Percentiles rank a stretch among this genome's conserved stretches.
Conservation (phyloP, 441 rosid genomes). For the Monsonia emarginata region DNA sequence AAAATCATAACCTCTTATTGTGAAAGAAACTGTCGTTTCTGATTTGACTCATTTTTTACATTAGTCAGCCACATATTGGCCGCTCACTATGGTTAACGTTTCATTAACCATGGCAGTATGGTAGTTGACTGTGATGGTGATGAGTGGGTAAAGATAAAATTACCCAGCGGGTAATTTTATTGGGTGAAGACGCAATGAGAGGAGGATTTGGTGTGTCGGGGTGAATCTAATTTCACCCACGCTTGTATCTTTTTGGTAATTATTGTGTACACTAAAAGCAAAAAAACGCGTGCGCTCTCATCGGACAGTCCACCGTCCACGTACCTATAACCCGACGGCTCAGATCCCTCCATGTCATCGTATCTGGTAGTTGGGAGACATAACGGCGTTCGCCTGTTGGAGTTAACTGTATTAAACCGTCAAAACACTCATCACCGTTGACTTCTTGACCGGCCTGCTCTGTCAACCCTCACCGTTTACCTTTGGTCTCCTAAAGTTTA, state of each 20-base stretch:
- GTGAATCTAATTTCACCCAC: conserved; percentile 29
- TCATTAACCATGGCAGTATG: too few species aligned
- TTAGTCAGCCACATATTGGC: too few species aligned
- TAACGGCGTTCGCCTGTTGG: conserved; percentile 22
- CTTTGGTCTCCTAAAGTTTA: too few species aligned
- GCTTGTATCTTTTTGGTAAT: conserved; percentile 24
- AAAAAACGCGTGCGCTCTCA: conserved; percentile 17
- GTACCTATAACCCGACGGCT: background rate
- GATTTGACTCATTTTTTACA: too few species aligned
- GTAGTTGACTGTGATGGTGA: too few species aligned
- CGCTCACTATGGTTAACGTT: too few species aligned
- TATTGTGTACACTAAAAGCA: conserved; percentile 19
- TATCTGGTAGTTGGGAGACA: background rate
- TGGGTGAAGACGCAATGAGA: too few species aligned
- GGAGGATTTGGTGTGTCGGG: too few species aligned
- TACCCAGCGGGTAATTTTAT: background rate
- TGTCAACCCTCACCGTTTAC: conserved; percentile 9
- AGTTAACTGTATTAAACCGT: conserved; percentile 16
- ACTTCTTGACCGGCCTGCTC: conserved; percentile 13
- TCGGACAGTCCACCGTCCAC: conserved; percentile 13
- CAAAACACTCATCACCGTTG: conserved; percentile 18
- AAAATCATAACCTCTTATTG: too few species aligned
- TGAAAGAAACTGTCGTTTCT: too few species aligned
- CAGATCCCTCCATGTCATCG: conserved; percentile 17
- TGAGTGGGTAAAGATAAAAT: background rate